A percentile compares a stretch with the other conserved stretches of the same genome.
phyloP scores from a whole-genome alignment of 148 eudicot species.

The Arbutus unedo region DNA sequence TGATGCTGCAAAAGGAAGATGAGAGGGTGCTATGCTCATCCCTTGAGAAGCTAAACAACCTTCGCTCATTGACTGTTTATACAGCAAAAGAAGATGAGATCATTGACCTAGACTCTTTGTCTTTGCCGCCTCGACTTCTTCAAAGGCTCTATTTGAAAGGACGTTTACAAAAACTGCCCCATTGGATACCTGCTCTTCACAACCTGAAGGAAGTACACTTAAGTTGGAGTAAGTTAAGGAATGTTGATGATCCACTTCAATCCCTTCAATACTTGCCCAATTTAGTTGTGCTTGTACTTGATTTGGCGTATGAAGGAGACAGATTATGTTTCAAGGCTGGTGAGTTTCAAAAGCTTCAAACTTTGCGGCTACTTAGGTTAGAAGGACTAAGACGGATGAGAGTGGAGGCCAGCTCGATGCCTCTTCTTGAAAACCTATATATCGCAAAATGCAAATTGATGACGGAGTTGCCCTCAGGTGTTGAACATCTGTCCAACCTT shows the following conservation, averaged over 20 bases:
- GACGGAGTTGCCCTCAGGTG: constrained; percentile 9
- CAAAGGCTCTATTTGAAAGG: no score
- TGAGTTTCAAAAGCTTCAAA: constrained; percentile 20
- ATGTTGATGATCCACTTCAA: constrained; percentile 13
- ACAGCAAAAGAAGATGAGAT: no score
- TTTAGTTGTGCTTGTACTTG: constrained; percentile 4
- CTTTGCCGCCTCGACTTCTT: no score
- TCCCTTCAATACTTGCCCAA: constrained; percentile 24
- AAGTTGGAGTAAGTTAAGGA: constrained; percentile 5
- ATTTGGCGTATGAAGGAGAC: constrained; percentile 20
- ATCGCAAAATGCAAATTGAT: neutral
- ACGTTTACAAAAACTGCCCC: neutral
- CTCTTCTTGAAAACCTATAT: no score
- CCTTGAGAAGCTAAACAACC: no score
- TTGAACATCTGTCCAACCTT: no score
- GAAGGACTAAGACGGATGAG: no score
- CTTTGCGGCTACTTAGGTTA: neutral
- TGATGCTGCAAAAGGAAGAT: no score
- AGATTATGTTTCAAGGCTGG: constrained; percentile 20
- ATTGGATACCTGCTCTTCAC: neutral
- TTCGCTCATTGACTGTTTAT: no score
- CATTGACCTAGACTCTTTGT: no score
- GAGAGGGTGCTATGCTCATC: no score
- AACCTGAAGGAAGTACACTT: neutral
- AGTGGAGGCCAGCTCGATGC: no score